Evolutionary conservation across 1,284 basidiomycete genomes (phyloP), one percentile per base, ranked within the genome.

Genomic region (Marasmius tenuissimus): DNA sequence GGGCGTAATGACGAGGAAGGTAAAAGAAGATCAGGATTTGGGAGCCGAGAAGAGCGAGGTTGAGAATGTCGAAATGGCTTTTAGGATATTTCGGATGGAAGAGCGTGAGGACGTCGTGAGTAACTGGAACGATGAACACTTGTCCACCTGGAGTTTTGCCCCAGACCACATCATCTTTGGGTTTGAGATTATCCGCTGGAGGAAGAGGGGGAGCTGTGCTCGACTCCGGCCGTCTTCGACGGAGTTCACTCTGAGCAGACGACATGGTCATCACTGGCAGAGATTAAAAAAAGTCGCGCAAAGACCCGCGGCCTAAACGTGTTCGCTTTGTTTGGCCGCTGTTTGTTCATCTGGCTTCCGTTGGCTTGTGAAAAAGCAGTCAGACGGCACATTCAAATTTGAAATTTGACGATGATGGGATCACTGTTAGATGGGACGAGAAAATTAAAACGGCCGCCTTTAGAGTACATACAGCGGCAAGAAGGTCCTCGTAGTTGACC

Each of bases 61-160:
- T 98, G 63, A 97, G 77, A 20, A 97, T 74, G 75, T 98, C 97
- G 58, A 99, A 80, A 66, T 96, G 92, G 39, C 95, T 96, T 73
- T 98, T 98, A 3, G 91, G 91, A 69, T 93, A 89, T 4, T 86
- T 81, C 2, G 96, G 97, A 71, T 96, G 86, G 72, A 97, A 93
- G 27, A 99, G 83, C 7, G 95, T 95, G 62, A 99, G 76, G 62
- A 98, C 95, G 73, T 97, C 95, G 72, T 97, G 94, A 0, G 97
- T 99, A 48, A 94, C 92, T 9, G 97, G 97, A 40, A 98, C 96
- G 59, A 87, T 86, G 74, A 99, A 99, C 11, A 97, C 96, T 78
- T 88, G 85, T 37, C 93, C 94, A 60, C 82, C 74, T 9, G 93
- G 91, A 0, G 94, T 96, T 76, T 95, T 94, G 16, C 94, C 94